Percentiles rank a stretch among this genome's conserved stretches.
Conservation (phyloP, 2,329 filamentous ascomycete species). For the Botryosphaeria dothidea region DNA sequence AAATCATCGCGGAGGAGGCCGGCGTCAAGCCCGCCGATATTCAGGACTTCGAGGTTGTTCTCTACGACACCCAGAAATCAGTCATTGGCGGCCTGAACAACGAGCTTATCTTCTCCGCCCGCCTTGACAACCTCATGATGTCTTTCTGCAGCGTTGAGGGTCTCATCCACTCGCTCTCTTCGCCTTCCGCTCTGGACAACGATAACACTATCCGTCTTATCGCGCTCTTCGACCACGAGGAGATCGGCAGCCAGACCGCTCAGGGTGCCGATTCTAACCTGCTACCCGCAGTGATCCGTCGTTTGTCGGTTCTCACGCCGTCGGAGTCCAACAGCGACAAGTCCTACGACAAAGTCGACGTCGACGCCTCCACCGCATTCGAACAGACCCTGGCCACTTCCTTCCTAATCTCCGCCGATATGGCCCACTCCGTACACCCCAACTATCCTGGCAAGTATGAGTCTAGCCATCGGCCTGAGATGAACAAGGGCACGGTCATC, state of each 20-base stretch:
- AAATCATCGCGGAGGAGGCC: conserved; percentile 79
- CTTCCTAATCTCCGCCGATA: conserved; percentile 94
- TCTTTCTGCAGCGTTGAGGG: conserved; percentile 89
- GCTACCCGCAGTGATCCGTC: conserved; percentile 81
- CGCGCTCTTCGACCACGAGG: conserved; percentile 95
- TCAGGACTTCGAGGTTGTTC: conserved; percentile 92
- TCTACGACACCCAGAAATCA: conserved; percentile 93
- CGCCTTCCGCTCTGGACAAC: conserved; percentile 65
- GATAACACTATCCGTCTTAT: conserved; percentile 87
- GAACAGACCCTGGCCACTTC: conserved; percentile 90
- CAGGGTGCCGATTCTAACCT: conserved; percentile 94
- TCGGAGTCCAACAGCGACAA: conserved; percentile 59
- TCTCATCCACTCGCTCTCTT: conserved; percentile 74
- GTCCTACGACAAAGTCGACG: conserved; percentile 63
- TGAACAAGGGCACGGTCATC: conserved; percentile 96
- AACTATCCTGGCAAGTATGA: conserved; percentile 96
- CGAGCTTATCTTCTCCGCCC: conserved; percentile 94
- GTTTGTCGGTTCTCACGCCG: conserved; percentile 77
- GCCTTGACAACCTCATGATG: conserved; percentile 94
- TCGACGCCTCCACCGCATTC: conserved; percentile 72
- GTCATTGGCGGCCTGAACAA: conserved; percentile 87
- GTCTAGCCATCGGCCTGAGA: conserved; percentile 82
- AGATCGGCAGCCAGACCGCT: conserved; percentile 88
- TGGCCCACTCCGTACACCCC: conserved; percentile 95
- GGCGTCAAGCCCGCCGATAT: conserved; percentile 70